These are phyloP conservation scores for Kodamaea leandrae DNA, from an alignment of 805 yeast species.

Conservation along the genomic window DNA sequence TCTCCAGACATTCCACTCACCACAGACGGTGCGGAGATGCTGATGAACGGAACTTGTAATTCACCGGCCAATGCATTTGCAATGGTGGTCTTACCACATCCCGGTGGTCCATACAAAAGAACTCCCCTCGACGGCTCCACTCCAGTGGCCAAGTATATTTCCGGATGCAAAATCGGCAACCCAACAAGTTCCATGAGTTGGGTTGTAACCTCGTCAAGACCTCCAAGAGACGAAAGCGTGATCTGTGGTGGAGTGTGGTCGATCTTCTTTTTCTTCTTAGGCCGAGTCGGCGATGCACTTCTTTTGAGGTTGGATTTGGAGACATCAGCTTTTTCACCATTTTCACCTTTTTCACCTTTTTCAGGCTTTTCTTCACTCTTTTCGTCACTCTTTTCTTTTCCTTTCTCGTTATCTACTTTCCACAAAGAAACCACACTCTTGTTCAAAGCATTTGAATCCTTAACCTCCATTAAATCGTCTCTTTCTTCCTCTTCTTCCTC, in stretches of 20 bases:
- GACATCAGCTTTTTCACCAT: too few relatives aligned
- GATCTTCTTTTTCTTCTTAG: conserved; percentile 37
- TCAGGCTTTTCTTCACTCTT: background rate
- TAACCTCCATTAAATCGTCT: conserved; percentile 58
- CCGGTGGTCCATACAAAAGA: conserved; percentile 95
- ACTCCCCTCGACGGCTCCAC: conserved; percentile 96
- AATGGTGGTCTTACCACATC: conserved; percentile 96
- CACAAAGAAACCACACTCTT: conserved; percentile 73
- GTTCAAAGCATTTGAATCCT: conserved; percentile 67
- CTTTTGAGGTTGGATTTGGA: too few relatives aligned
- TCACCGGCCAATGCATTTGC: conserved; percentile 97
- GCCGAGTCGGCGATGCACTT: conserved; percentile 45
- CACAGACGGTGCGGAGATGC: conserved; percentile 90
- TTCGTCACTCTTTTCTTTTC: conserved; percentile 3
- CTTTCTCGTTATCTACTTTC: conserved; percentile 38
- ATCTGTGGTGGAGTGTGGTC: conserved; percentile 70
- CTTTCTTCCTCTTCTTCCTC: conserved; percentile 43
- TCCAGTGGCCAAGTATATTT: conserved; percentile 81
- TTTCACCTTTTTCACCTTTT: conserved; percentile 25
- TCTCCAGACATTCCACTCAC: conserved; percentile 99
- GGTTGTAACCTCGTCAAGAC: conserved; percentile 79
- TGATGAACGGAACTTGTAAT: conserved; percentile 86
- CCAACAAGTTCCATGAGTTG: conserved; percentile 90
- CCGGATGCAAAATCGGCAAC: conserved; percentile 90
- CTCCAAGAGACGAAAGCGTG: conserved; percentile 77